These are phyloP conservation scores for Gracilariopsis chorda DNA, from an alignment of 23 red algal genomes.

Conservation along the genomic window DNA sequence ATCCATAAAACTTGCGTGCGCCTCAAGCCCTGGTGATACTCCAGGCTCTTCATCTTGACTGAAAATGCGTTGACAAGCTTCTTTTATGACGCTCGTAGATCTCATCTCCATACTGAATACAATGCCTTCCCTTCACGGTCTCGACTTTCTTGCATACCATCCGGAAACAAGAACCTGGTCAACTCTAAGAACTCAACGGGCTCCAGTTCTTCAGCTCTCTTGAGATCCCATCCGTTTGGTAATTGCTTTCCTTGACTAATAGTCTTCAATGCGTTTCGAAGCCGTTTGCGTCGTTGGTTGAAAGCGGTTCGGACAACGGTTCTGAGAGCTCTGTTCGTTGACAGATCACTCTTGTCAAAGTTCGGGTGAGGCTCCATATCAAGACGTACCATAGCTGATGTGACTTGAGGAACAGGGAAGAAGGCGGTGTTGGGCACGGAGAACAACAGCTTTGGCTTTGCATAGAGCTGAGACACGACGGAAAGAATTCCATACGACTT, in stretches of 20 bases:
- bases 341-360: constrained; percentile 21
- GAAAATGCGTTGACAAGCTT: no score
- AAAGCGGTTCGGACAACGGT: constrained; percentile 72
- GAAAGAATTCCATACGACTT: constrained; percentile 89
- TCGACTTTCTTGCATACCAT: constrained; percentile 7
- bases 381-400: constrained; percentile 77
- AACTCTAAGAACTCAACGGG: constrained; percentile 83
- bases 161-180: constrained; percentile 47
- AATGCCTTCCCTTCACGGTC: not conserved
- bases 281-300: constrained; percentile 81
- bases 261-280: constrained; percentile 73
- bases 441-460: constrained; percentile 65
- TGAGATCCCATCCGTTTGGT: constrained; percentile 41
- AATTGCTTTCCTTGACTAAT: constrained; percentile 34
- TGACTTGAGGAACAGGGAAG: constrained; percentile 75
- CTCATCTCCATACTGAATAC: constrained; percentile 15
- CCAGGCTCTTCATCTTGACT: no score
- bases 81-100: no score
- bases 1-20: no score
- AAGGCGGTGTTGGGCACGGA: constrained; percentile 73
- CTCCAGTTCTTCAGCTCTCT: constrained; percentile 79
- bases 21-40: no score
- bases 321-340: constrained; percentile 26
- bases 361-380: constrained; percentile 32
- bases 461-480: constrained; percentile 84